Evolutionary conservation across 306 rosid species (phyloP), one percentile per base, ranked within the genome.

Genomic region (Cucurbita ficifolia): DNA sequence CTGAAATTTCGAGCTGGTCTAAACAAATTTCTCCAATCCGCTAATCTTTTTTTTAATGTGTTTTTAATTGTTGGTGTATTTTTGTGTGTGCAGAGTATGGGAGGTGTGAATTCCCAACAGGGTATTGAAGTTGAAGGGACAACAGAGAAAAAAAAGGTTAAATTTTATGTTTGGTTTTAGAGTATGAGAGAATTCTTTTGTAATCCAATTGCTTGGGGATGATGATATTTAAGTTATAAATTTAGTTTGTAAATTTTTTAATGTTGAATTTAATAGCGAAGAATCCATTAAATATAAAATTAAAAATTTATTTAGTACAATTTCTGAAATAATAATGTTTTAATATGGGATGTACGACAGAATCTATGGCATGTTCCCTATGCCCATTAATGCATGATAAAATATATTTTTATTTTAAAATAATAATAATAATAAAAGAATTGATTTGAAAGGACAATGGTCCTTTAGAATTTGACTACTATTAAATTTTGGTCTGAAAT

Each of bases 101-200:
- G 18, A 84, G 7, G 17, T 95, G 99, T 76, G 97, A 91, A 52
- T 81, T 83, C 33, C 90, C 96, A 1, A 84, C 96, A 21, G 92
- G 91, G 52, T 85, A 76, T 33, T 76, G 40, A 11, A 38, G 18
- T n/a, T 36, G 61, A 58, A 35, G 53, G 16, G 14, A 43, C 10
- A 12, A 67, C 45, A 39, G 24, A 14, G 19, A 14, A 24, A 7
- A 43, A 68, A 46, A 0, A 29, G 56, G 11, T 45, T 3, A 24
- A 6, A 7, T 69, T 22, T 22, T 48, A 21, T 22, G 38, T 14
- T 68, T 68, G 52, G 22, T 43, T 46, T 68, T 46, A 68, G 55
- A 19, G 36, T 18, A 43, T 40, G 29, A 8, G 73, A 46, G 13
- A 21, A 67, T 43, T 67, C 22, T 69, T 67, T 69, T 69, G 40